A percentile compares a stretch with the other conserved stretches of the same genome.
Conservation (phyloP, 768 basidiomycete species). For the Erythrobasidium yunnanense region DNA sequence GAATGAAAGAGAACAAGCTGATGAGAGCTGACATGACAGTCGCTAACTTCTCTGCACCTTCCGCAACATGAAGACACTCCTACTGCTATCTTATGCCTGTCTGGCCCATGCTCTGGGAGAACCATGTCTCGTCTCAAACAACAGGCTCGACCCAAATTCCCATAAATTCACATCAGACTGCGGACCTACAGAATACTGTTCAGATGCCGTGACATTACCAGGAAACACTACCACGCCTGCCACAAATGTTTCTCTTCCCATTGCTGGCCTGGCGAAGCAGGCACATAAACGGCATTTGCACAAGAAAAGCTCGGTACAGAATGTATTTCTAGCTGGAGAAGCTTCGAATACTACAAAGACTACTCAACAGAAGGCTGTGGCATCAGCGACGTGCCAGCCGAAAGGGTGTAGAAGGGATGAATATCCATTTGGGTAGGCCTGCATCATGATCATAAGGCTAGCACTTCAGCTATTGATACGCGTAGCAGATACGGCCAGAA, state of each 20-base stretch:
- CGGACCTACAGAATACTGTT: constrained; percentile 59
- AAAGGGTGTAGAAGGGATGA: constrained; percentile 67
- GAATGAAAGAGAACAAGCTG: background rate
- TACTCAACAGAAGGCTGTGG: background rate
- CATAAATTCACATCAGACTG: constrained; percentile 72
- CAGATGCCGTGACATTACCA: constrained; percentile 32
- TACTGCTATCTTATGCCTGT: background rate
- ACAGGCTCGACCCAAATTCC: constrained; percentile 62
- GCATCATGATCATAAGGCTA: background rate
- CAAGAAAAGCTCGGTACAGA: background rate
- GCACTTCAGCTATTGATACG: background rate
- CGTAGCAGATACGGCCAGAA: constrained; percentile 26
- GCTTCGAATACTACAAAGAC: background rate
- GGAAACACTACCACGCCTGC: too few species aligned
- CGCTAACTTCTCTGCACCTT: too few species aligned
- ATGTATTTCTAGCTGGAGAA: constrained; percentile 4
- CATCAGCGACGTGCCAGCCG: constrained; percentile 49
- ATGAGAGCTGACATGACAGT: too few species aligned
- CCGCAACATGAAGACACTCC: too few species aligned
- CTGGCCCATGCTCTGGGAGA: constrained; percentile 40
- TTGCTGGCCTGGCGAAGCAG: too few species aligned
- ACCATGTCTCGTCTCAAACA: constrained; percentile 51
- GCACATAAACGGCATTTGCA: constrained; percentile 35
- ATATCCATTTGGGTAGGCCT: constrained; percentile 59
- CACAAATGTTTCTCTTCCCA: too few species aligned